These are phyloP conservation scores for Rhododendron williamsianum DNA, from an alignment of 148 eudicot genomes.

Conservation along the genomic window DNA sequence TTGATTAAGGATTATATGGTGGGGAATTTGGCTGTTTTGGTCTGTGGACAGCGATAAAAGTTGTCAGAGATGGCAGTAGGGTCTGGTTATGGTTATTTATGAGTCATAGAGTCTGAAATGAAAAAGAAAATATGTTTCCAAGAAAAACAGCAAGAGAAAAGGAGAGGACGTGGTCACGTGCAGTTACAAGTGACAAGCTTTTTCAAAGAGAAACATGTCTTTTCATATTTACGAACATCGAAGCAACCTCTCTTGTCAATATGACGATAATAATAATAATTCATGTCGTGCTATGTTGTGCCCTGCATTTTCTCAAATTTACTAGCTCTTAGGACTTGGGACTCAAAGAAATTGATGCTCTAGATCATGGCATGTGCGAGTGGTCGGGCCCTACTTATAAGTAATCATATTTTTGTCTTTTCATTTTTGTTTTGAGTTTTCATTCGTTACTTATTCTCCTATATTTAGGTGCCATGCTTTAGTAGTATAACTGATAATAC, in stretches of 20 bases:
- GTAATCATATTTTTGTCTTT: neutral
- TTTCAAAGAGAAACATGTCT: neutral
- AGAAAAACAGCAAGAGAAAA: neutral
- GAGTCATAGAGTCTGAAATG: neutral
- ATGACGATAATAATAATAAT: too few relatives aligned
- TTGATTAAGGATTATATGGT: neutral
- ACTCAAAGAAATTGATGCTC: neutral
- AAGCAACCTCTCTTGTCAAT: neutral
- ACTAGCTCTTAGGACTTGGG: neutral
- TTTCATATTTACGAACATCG: neutral
- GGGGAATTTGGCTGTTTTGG: neutral
- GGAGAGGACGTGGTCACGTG: neutral
- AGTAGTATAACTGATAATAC: too few relatives aligned
- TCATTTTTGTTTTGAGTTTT: neutral
- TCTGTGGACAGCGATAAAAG: too few relatives aligned
- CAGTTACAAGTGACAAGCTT: neutral
- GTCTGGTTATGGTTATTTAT: neutral
- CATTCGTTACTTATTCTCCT: neutral
- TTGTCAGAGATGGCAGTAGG: neutral
- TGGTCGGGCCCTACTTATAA: neutral
- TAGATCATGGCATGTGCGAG: neutral
- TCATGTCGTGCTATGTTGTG: neutral
- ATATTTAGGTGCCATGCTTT: neutral
- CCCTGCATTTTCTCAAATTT: neutral
- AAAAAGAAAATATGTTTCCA: neutral